These are phyloP conservation scores for Echria macrotheca DNA, from an alignment of 495 filamentous ascomycete species.

Conservation along the genomic window DNA sequence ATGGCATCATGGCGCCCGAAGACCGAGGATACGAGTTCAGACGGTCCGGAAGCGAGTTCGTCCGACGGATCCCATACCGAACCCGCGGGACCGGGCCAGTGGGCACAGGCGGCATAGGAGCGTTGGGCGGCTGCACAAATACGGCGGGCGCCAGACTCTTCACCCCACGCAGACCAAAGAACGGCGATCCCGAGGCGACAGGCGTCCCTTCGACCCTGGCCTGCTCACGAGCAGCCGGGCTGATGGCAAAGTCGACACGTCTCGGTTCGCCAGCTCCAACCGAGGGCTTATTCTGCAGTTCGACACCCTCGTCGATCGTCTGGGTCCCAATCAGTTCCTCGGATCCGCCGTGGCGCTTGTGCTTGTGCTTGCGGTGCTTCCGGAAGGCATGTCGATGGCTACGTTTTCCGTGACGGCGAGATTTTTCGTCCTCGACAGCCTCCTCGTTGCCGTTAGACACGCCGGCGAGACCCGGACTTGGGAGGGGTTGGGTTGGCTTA, in stretches of 20 bases:
- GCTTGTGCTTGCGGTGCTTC: slow-evolving; percentile 34
- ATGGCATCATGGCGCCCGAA: slow-evolving; percentile 38
- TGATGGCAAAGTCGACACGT: slow-evolving; percentile 43
- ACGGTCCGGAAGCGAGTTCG: slow-evolving; percentile 71
- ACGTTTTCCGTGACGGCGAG: slow-evolving; percentile 24
- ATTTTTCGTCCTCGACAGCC: slow-evolving; percentile 35
- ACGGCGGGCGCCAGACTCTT: slow-evolving; percentile 42
- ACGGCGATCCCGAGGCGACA: slow-evolving; percentile 27
- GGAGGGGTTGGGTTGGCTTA: slow-evolving; percentile 14
- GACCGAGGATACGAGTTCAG: slow-evolving; percentile 50
- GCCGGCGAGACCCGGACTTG: slow-evolving; percentile 1
- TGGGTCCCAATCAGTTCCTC: slow-evolving; percentile 21
- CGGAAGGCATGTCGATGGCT: slow-evolving; percentile 25
- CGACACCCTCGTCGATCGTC: slow-evolving; percentile 31
- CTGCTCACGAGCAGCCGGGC: slow-evolving; percentile 19
- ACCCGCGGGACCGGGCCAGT: slow-evolving; percentile 47
- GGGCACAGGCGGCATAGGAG: slow-evolving; percentile 15
- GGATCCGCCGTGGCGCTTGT: slow-evolving; percentile 15
- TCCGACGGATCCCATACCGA: slow-evolving; percentile 62
- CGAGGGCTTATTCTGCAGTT: slow-evolving; percentile 9
- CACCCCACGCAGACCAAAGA: slow-evolving; percentile 35
- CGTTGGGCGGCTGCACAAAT: slow-evolving; percentile 32
- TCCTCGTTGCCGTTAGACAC: slow-evolving; percentile 27
- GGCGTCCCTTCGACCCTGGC: slow-evolving; percentile 26
- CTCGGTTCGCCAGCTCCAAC: slow-evolving; percentile 31